These are phyloP conservation scores for Aspergillus sclerotiicarbonarius DNA, from an alignment of 495 filamentous ascomycete species.

Conservation along the genomic window DNA sequence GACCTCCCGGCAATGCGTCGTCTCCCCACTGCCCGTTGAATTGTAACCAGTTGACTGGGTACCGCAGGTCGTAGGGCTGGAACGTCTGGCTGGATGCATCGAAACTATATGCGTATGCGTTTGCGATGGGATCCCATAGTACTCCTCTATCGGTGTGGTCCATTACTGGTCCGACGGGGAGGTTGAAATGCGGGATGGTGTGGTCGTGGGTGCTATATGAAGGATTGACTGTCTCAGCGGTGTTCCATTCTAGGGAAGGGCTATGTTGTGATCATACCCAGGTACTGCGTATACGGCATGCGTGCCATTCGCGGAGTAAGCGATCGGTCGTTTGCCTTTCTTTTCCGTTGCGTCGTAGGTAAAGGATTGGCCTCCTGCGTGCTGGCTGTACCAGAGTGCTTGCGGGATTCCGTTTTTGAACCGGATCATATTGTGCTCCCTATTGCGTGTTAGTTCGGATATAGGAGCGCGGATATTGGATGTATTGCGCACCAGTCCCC, in stretches of 20 bases:
- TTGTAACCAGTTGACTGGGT: constrained; percentile 49
- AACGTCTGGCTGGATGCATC: constrained; percentile 37
- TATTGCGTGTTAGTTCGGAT: constrained; percentile 9
- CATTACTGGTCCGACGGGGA: constrained; percentile 58
- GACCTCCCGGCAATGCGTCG: constrained; percentile 51
- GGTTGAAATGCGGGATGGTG: constrained; percentile 63
- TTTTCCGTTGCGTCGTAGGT: constrained; percentile 56
- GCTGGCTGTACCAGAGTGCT: constrained; percentile 63
- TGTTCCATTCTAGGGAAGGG: not conserved
- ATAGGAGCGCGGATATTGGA: not conserved
- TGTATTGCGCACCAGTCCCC: constrained; percentile 52
- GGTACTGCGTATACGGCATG: constrained; percentile 59
- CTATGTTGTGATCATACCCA: constrained; percentile 30
- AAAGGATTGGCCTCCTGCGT: constrained; percentile 61
- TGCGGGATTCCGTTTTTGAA: constrained; percentile 57
- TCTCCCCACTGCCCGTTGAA: constrained; percentile 60
- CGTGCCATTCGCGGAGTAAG: constrained; percentile 56
- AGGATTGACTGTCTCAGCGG: constrained; percentile 1
- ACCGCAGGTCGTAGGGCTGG: constrained; percentile 35
- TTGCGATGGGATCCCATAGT: constrained; percentile 54
- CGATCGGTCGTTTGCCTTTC: constrained; percentile 46
- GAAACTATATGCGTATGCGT: constrained; percentile 52
- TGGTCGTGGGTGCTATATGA: constrained; percentile 50
- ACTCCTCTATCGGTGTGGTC: constrained; percentile 57
- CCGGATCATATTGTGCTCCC: constrained; percentile 69